Base-by-base conservation (phyloP, 2,329 filamentous ascomycete species). In the Trichothecium sympodiale region DNA sequence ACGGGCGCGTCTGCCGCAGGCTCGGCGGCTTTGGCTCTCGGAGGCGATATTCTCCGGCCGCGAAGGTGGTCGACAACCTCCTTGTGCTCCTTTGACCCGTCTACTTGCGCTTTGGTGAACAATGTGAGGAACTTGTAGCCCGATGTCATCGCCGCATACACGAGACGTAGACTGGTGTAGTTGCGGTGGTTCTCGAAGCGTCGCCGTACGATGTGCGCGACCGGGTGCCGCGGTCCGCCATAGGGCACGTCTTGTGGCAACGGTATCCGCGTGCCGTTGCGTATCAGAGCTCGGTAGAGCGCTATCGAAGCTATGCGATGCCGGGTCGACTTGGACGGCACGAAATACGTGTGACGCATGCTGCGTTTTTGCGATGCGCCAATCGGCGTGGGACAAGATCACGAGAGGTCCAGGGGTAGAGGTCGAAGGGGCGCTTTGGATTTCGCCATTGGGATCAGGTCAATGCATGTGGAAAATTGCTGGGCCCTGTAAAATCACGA, bases 281-380 rank as follows among this genome's bases (percentile, higher is more conserved):
- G 66, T 35, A 86, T 59, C 37, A 89, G 71, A 26, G 80, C 76
- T 42, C 79, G 71, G 59, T 80, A 88, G 33, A 89, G 74, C 34
- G 82, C 79, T 43, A 83, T 68, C 51, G 74, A 71, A 49, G 72
- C 71, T 48, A 49, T 52, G 41, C 72, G 64, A 50, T 77, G 72
- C 42, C 68, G 66, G 47, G 67, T 64, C 41, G 61, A 62, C 38
- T 60, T 62, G 41, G 65, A 63, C 23, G 71, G 67, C 30, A 71
- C 43, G 38, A 69, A 67, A 26, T 35, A 32, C 14, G 36, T 20
- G 13, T 27, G 31, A 6, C 14, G 13, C 31, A 38, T 38, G 20
- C 20, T 25, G 20, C 20, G 6, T 25, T n/a, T 25, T 25, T 25
- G 20, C 20, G 10, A 10, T 25, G 20, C 20, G 20, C 20, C 20